A percentile compares a stretch with the other conserved stretches of the same genome.
Evolutionary conservation across 768 basidiomycete species (phyloP).

Genomic region (Strobilomyces dryophilus): DNA sequence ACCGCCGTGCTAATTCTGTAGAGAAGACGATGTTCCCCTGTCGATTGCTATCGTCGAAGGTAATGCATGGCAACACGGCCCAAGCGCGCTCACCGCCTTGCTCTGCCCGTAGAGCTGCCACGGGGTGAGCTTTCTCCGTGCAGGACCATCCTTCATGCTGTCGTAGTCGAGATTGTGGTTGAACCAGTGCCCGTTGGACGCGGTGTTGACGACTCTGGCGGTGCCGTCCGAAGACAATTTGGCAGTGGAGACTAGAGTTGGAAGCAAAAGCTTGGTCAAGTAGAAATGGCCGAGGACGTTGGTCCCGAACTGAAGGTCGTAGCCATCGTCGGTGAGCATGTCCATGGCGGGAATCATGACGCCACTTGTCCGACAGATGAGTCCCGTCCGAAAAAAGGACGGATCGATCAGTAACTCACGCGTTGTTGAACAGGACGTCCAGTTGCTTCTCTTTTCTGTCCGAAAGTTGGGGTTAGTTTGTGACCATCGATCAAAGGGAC

Average conservation of each 20-base stretch:
- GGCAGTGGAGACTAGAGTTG: slow-evolving; percentile 28
- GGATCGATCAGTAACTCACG: slow-evolving; percentile 8
- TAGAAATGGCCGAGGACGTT: slow-evolving; percentile 36
- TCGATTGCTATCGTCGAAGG: background rate
- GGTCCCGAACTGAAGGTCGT: slow-evolving; percentile 40
- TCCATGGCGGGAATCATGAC: slow-evolving; percentile 29
- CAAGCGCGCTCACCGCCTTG: slow-evolving; percentile 25
- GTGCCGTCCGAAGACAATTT: slow-evolving; percentile 29
- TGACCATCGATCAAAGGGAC: background rate
- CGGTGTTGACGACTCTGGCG: slow-evolving; percentile 34
- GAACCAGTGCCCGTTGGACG: slow-evolving; percentile 27
- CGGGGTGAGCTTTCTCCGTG: slow-evolving; percentile 2
- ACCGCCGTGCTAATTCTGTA: slow-evolving; percentile 39
- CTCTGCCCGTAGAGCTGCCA: slow-evolving; percentile 26
- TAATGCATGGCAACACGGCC: background rate
- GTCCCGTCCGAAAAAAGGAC: background rate
- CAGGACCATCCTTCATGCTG: slow-evolving; percentile 27
- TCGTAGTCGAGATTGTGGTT: slow-evolving; percentile 22
- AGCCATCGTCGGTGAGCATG: slow-evolving; percentile 34
- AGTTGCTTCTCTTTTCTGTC: slow-evolving; percentile 19
- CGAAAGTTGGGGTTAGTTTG: background rate
- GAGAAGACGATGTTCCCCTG: slow-evolving; percentile 45
- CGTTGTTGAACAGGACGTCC: slow-evolving; percentile 29
- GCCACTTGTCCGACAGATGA: slow-evolving; percentile 19
- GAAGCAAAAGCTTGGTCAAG: slow-evolving; percentile 36